Base-by-base conservation (phyloP, 2,329 filamentous ascomycete species). In the Aspergillus pseudoterreus region DNA sequence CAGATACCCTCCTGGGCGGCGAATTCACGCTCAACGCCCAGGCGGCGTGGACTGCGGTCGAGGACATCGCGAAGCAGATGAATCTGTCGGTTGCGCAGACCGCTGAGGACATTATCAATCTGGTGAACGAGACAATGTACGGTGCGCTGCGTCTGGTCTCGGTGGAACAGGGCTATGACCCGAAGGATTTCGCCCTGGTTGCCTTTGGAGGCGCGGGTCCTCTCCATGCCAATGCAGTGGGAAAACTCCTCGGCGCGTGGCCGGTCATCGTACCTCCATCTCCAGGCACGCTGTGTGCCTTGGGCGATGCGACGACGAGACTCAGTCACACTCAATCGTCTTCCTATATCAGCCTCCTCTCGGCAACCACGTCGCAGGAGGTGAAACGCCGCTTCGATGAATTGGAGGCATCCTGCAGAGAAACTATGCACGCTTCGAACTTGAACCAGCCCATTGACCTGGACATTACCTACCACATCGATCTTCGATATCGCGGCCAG, bases 231-330 rank as follows among this genome's bases (percentile, higher is more conserved):
- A 79, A 79, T 47, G 73, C 75, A 3, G 66, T 79, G 1, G 77
- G 77, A 19, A 71, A 78, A 56, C 68, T 80, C 1, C 68, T 80
- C 4, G 74, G 75, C 0, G 74, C 76, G 2, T 79, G 74, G 73
- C 77, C 77, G 4, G 75, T 80, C n/a, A 78, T 79, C n/a, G 66
- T 80, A 2, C 77, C 77, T 10, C 75, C 74, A 1, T 75, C 75
- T 1, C 77, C 77, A 4, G 77, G 77, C 19, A 75, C 77, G 9
- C 63, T 79, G 0, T 80, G 77, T 53, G 77, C 77, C 2, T 73
- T 76, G 49, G 77, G 77, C 0, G 77, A 80, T 63, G 75, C 72
- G 3, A 77, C 74, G 1, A 79, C 77, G 0, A 75, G 76, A 55
- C 71, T 79, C 57, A 73, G 73, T 38, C 75, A 78, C 45, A 73